Evolutionary conservation across 164 flowering plant species (phyloP).

Genomic region (Aristolochia contorta): DNA sequence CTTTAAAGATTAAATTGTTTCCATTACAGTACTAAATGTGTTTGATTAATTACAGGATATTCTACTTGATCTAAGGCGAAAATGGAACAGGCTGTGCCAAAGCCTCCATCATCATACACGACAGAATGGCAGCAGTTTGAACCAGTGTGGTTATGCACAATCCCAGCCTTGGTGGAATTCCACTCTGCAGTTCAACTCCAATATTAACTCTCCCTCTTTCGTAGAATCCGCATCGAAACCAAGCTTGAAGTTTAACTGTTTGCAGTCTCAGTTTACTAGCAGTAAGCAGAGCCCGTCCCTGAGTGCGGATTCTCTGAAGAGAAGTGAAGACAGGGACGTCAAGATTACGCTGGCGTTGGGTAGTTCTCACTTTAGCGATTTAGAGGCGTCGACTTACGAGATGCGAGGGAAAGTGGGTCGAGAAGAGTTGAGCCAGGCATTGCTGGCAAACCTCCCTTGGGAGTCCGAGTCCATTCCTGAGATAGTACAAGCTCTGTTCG

Average conservation of each 20-base stretch:
- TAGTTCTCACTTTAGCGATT: slow-evolving; percentile 23
- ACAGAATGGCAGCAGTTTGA: slow-evolving; percentile 1
- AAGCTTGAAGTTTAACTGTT: slow-evolving; percentile 5
- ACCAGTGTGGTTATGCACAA: slow-evolving; percentile 10
- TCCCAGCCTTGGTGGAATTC: slow-evolving; percentile 38
- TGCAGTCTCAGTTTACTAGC: slow-evolving; percentile 35
- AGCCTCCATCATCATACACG: slow-evolving; percentile 38
- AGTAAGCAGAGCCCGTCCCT: slow-evolving; percentile 23
- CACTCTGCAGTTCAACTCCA: slow-evolving; percentile 19
- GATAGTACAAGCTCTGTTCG: slow-evolving; percentile 41
- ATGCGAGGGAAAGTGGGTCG: slow-evolving; percentile 7
- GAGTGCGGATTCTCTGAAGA: slow-evolving; percentile 41
- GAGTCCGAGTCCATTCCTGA: slow-evolving; percentile 36
- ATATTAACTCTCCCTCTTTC: slow-evolving; percentile 30
- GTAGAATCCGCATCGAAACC: slow-evolving; percentile 21
- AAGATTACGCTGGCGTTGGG: slow-evolving; percentile 76
- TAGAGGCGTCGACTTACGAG: slow-evolving; percentile 4
- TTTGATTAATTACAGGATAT: slow-evolving; percentile 37
- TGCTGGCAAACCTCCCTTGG: slow-evolving; percentile 69
- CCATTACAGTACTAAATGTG: too few relatives aligned
- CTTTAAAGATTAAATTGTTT: background rate
- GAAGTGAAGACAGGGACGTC: slow-evolving; percentile 36
- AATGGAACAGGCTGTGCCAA: slow-evolving; percentile 63
- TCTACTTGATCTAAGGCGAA: slow-evolving; percentile 42
- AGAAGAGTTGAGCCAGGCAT: slow-evolving; percentile 18